These are phyloP conservation scores for Ceratonia siliqua DNA, from an alignment of 306 rosid genomes.

Conservation along the genomic window DNA sequence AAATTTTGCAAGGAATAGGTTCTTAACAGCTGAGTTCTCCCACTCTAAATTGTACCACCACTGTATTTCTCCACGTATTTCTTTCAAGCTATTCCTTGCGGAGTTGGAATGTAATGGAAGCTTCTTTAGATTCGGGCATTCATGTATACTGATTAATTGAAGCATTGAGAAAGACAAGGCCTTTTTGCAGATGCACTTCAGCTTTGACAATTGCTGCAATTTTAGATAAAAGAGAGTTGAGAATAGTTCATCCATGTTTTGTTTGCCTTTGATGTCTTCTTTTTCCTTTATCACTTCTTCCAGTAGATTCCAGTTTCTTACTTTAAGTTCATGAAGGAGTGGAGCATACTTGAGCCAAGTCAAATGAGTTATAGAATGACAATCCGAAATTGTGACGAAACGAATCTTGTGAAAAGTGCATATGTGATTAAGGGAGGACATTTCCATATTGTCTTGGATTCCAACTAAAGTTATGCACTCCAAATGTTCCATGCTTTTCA, in stretches of 20 bases:
- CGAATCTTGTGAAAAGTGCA: neutral
- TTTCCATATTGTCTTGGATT: neutral
- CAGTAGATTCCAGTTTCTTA: rapidly evolving
- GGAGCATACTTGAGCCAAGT: slow-evolving; percentile 29
- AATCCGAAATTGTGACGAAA: rapidly evolving
- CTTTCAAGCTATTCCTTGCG: neutral
- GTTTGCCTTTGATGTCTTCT: neutral
- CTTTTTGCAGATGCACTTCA: slow-evolving; percentile 10
- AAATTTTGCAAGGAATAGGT: neutral
- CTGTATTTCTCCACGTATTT: rapidly evolving
- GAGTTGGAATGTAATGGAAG: slow-evolving; percentile 21
- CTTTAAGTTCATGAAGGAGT: no score
- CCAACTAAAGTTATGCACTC: neutral
- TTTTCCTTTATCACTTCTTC: neutral
- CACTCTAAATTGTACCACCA: slow-evolving; percentile 27
- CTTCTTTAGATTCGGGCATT: neutral
- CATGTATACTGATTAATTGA: neutral
- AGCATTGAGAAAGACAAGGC: slow-evolving; percentile 9
- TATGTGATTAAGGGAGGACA: neutral
- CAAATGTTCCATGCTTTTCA: neutral
- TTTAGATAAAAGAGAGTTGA: rapidly evolving
- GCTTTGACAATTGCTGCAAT: rapidly evolving
- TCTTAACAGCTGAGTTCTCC: neutral
- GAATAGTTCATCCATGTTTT: neutral
- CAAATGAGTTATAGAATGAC: slow-evolving; percentile 6